Conservation (phyloP, 208 protist species). For the Herpetomonas tarakana region DNA sequence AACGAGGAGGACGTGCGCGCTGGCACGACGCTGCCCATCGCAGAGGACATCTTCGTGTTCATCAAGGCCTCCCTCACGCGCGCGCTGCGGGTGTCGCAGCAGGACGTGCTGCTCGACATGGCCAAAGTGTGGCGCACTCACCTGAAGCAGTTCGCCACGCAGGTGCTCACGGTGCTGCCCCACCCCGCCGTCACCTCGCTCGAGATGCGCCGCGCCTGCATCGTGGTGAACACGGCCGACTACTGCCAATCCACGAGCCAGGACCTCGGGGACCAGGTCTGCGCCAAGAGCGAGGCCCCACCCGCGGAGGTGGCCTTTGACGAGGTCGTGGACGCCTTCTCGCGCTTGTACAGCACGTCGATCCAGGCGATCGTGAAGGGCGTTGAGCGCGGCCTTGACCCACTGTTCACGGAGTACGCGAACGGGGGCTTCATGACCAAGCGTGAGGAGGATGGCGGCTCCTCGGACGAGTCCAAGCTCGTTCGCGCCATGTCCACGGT, state of each 20-base stretch:
- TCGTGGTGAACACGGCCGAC: slow-evolving; percentile 87
- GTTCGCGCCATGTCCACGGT: slow-evolving; percentile 56
- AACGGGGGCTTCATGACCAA: slow-evolving; percentile 52
- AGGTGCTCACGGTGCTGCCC: slow-evolving; percentile 36
- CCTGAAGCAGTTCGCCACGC: slow-evolving; percentile 54
- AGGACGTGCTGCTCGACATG: slow-evolving; percentile 87
- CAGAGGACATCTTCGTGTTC: slow-evolving; percentile 89
- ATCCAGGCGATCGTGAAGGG: slow-evolving; percentile 72
- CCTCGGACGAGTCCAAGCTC: slow-evolving; percentile 60
- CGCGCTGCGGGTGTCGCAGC: slow-evolving; percentile 76
- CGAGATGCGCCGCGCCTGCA: slow-evolving; percentile 71
- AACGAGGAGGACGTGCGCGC: slow-evolving; percentile 46
- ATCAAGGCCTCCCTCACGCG: slow-evolving; percentile 89
- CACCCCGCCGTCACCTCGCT: slow-evolving; percentile 35
- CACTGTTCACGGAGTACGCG: slow-evolving; percentile 60
- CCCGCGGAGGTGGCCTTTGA: slow-evolving; percentile 74
- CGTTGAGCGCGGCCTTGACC: slow-evolving; percentile 39
- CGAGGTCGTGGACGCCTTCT: slow-evolving; percentile 70
- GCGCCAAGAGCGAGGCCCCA: slow-evolving; percentile 53
- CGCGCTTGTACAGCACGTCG: slow-evolving; percentile 52
- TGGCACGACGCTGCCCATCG: slow-evolving; percentile 68
- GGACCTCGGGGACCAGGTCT: slow-evolving; percentile 80
- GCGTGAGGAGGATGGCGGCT: slow-evolving; percentile 10
- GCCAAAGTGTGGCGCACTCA: slow-evolving; percentile 77
- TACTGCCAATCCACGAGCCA: slow-evolving; percentile 71